A percentile compares a stretch with the other conserved stretches of the same genome.
Evolutionary conservation across 768 basidiomycete species (phyloP).

Genomic region (Termitomyces sp.): DNA sequence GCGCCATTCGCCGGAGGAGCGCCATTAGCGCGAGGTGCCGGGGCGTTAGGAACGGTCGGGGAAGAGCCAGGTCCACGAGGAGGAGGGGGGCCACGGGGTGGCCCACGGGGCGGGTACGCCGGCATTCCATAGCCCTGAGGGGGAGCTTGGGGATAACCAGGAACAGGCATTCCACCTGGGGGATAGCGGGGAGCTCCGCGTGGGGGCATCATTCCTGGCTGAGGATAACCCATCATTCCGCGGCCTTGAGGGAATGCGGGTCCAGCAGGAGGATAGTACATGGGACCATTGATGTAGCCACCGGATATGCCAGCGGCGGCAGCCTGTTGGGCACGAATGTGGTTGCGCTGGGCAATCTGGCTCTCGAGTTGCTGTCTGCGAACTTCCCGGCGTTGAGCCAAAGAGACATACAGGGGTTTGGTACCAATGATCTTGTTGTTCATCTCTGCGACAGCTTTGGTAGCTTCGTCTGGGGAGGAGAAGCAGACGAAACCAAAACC

Average conservation of each 20-base stretch:
- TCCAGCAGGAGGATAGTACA: conserved; percentile 84
- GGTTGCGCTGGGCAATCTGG: conserved; percentile 97
- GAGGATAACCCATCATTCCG: conserved; percentile 75
- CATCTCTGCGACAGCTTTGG: conserved; percentile 99
- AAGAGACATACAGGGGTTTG: conserved; percentile 97
- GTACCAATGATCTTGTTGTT: conserved; percentile 99
- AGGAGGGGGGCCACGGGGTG: conserved; percentile 51
- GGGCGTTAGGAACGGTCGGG: conserved; percentile 57
- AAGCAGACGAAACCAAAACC: conserved; percentile 99
- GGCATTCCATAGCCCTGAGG: conserved; percentile 73
- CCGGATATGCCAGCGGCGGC: conserved; percentile 81
- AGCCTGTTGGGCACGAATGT: conserved; percentile 95
- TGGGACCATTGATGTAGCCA: conserved; percentile 78
- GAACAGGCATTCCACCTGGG: conserved; percentile 55
- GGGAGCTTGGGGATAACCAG: conserved; percentile 65
- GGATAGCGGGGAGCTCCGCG: conserved; percentile 47
- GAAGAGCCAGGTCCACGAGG: conserved; percentile 68
- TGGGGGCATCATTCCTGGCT: conserved; percentile 84
- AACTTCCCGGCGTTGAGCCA: conserved; percentile 97
- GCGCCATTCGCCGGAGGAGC: conserved; percentile 52
- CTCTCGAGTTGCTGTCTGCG: conserved; percentile 98
- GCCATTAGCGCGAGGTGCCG: conserved; percentile 62
- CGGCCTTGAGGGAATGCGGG: conserved; percentile 80
- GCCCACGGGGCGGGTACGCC: conserved; percentile 56
- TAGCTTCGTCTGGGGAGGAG: conserved; percentile 96